Evolutionary conservation across 345 rosid genomes (phyloP).

Genomic region (Kernera saxatilis): DNA sequence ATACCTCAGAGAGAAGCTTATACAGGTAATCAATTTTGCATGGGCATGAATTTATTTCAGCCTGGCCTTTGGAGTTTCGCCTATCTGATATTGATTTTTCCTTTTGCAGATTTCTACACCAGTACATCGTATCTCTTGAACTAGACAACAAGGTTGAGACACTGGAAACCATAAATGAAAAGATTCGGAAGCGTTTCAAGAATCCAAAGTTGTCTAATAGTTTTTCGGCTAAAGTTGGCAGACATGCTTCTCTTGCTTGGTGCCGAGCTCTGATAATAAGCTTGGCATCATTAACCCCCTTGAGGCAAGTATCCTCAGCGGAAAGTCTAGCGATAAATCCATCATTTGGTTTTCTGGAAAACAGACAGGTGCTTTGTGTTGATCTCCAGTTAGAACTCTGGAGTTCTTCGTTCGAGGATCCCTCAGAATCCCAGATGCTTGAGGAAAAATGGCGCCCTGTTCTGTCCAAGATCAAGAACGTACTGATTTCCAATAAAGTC

Average conservation of each 20-base stretch:
- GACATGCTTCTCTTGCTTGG: slow-evolving; percentile 94
- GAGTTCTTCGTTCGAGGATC: slow-evolving; percentile 65
- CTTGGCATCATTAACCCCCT: slow-evolving; percentile 74
- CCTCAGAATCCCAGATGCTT: slow-evolving; percentile 45
- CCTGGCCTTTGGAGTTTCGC: not conserved
- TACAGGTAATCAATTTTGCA: slow-evolving; percentile 52
- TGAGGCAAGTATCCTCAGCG: slow-evolving; percentile 37
- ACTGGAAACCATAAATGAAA: slow-evolving; percentile 83
- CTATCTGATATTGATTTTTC: not conserved
- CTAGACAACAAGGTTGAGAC: slow-evolving; percentile 68
- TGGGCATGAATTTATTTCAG: slow-evolving; percentile 8
- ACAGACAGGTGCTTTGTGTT: slow-evolving; percentile 55
- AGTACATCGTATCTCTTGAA: slow-evolving; percentile 56
- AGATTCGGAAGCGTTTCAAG: slow-evolving; percentile 85
- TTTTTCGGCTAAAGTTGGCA: slow-evolving; percentile 78
- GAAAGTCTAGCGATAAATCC: slow-evolving; percentile 40
- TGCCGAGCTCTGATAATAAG: slow-evolving; percentile 65
- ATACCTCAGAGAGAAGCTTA: slow-evolving; percentile 69
- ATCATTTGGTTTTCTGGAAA: slow-evolving; percentile 40
- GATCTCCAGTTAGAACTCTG: slow-evolving; percentile 67
- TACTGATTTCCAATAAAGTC: slow-evolving; percentile 48
- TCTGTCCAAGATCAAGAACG: slow-evolving; percentile 59
- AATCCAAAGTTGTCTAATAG: slow-evolving; percentile 78
- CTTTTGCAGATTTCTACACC: slow-evolving; percentile 65
- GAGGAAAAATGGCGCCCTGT: slow-evolving; percentile 67